Conservation (phyloP, 805 yeast genomes). For the Saturnispora bothae region DNA sequence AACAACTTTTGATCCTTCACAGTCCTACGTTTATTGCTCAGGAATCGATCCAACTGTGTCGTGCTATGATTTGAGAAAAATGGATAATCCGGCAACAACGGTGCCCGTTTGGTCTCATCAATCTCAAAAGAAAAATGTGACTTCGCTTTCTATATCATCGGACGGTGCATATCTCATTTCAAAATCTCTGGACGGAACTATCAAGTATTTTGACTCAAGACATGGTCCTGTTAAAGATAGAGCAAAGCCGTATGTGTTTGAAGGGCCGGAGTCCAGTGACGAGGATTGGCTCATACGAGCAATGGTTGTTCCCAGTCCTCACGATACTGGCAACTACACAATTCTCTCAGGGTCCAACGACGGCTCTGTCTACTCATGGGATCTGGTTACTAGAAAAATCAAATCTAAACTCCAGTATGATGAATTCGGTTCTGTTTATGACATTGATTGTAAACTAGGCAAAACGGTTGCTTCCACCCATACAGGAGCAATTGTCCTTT, state of each 20-base stretch:
- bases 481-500: constrained; percentile 46
- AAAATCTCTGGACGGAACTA: constrained; percentile 45
- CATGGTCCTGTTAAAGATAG: constrained; percentile 27
- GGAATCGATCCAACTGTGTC: constrained; percentile 61
- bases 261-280: constrained; percentile 45
- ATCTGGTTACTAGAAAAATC: constrained; percentile 38
- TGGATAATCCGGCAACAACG: constrained; percentile 28
- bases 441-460: constrained; percentile 36
- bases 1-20: constrained; percentile 30
- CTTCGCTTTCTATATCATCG: constrained; percentile 39
- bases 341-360: constrained; percentile 56
- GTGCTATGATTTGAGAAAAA: constrained; percentile 47
- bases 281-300: constrained; percentile 45
- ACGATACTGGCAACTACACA: constrained; percentile 19
- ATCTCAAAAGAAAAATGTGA: constrained; percentile 39
- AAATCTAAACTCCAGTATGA: constrained; percentile 49
- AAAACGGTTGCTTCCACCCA: constrained; percentile 39
- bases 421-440: constrained; percentile 48
- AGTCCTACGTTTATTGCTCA: constrained; percentile 38
- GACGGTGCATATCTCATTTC: constrained; percentile 35
- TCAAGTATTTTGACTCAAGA: constrained; percentile 47
- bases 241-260: constrained; percentile 37
- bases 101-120: constrained; percentile 40
- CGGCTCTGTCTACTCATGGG: constrained; percentile 50
- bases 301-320: constrained; percentile 28